Evolutionary conservation across 371 early-diverging fungal species (phyloP).

Genomic region (Apophysomyces variabilis): DNA sequence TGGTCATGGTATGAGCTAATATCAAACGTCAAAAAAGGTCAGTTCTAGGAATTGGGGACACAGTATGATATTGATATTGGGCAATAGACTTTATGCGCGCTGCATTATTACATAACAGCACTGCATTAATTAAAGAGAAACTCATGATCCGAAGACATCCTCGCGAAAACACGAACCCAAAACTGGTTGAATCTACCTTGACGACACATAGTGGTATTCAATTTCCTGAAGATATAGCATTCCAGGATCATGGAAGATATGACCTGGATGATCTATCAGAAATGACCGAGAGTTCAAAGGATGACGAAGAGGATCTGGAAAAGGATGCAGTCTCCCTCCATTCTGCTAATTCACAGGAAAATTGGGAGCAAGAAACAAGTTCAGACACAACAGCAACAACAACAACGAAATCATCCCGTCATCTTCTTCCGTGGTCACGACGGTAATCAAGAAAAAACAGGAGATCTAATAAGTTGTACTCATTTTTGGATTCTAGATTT

Average conservation of each 20-base stretch:
- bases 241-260: conserved; percentile 3
- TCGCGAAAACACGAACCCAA: conserved; percentile 15
- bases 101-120: conserved; percentile 48
- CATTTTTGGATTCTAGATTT: conserved; percentile 16
- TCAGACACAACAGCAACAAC: not conserved
- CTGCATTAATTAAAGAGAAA: conserved; percentile 51
- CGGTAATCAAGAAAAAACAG: conserved; percentile 1
- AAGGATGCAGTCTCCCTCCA: conserved; percentile 23
- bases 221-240: conserved; percentile 13
- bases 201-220: conserved; percentile 17
- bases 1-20: conserved; percentile 78
- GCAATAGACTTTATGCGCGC: conserved; percentile 48
- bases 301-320: conserved; percentile 24
- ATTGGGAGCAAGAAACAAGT: not conserved
- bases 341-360: conserved; percentile 13
- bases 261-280: conserved; percentile 17
- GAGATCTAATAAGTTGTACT: not conserved
- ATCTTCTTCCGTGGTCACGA: conserved; percentile 21
- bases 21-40: conserved; percentile 66
- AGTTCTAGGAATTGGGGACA: not conserved
- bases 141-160: conserved; percentile 47
- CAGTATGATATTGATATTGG: not conserved
- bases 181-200: conserved; percentile 15
- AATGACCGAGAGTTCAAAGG: conserved; percentile 22
- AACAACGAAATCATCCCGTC: conserved; percentile 8